Evolutionary conservation across 352 stramenopile genomes (phyloP).

Genomic region (Pythium dissimile): DNA sequence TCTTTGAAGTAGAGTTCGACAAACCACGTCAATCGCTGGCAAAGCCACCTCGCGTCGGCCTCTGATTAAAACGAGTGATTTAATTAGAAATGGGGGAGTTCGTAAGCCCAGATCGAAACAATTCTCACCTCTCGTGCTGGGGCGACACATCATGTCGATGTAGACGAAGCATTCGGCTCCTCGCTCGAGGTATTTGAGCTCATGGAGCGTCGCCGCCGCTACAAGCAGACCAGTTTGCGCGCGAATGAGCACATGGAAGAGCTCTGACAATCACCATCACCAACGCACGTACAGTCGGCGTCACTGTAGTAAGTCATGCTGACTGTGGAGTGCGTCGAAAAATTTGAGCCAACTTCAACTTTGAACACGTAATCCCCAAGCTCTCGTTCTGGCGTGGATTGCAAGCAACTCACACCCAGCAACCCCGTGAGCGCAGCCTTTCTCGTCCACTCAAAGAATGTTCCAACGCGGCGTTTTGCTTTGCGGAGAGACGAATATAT

Average conservation of each 20-base stretch:
- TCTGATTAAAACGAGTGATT: slow-evolving; percentile 27
- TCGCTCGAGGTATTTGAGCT: slow-evolving; percentile 68
- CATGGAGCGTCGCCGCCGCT: slow-evolving; percentile 64
- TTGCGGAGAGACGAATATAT: slow-evolving; percentile 37
- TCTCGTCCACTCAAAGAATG: slow-evolving; percentile 30
- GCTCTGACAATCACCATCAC: no score
- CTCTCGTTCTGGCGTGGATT: slow-evolving; percentile 31
- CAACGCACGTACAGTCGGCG: slow-evolving; percentile 47
- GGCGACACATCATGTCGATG: slow-evolving; percentile 50
- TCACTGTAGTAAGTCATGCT: slow-evolving; percentile 66
- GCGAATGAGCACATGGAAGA: neutral
- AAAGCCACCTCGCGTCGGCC: slow-evolving; percentile 36
- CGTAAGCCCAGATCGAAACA: neutral
- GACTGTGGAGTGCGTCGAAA: slow-evolving; percentile 43
- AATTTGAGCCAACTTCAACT: slow-evolving; percentile 53
- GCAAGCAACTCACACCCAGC: slow-evolving; percentile 37
- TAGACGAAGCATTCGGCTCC: slow-evolving; percentile 70
- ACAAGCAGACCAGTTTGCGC: neutral
- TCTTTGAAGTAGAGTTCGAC: slow-evolving; percentile 52
- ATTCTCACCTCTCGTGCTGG: slow-evolving; percentile 45
- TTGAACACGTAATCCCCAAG: slow-evolving; percentile 65
- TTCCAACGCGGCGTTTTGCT: slow-evolving; percentile 23
- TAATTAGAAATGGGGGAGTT: neutral
- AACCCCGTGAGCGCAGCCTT: slow-evolving; percentile 41
- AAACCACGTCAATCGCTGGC: slow-evolving; percentile 48